Base-by-base conservation (phyloP, 345 rosid genomes). In the Capsella bursapastoris region DNA sequence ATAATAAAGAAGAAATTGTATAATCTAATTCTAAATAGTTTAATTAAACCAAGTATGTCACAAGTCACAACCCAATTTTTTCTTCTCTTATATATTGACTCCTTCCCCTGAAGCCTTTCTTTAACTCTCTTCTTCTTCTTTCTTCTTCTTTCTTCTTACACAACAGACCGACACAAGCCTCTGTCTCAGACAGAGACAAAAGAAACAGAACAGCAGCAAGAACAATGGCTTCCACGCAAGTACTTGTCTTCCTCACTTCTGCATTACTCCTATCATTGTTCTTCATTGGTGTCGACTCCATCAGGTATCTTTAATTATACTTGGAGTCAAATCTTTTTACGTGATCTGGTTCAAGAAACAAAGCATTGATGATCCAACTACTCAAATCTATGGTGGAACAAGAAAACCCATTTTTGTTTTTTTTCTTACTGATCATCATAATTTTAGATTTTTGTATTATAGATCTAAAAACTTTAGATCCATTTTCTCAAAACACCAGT, bases 261-360 rank as follows among this genome's bases (percentile, higher is more conserved):
- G 74, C 86, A 76, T 74, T 83, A 74, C 77, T 82, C 63, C 32
- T 86, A 45, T 61, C 84, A 7, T 57, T 80, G 56, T 50, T 90
- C 57, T 68, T 84, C 64, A 68, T 62, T 8, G 55, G 61, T 5
- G 90, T 70, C 6, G 73, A 75, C n/a, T 85, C 87, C 28, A 69
- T 75, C n/a, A 64, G 79, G 82, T 80, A 79, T 16, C n/a, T 38
- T 38, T 9, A 8, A 38, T 38, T 8, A 38, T 38, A 38, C 9
- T 40, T 14, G 28, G 8, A 14, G 9, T 35, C 7, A 45, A 56
- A 3, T 48, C 3, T 27, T 41, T 22, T 57, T 57, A 57, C 43
- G 25, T 74, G 61, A 66, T 67, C 66, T 74, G 61, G 55, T 67
- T 74, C 31, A 57, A n/a, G 3, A 47, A 37, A 15, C 25, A 43